Percentiles rank a stretch among this genome's conserved stretches.
Conservation (phyloP, 2,329 filamentous ascomycete genomes). For the Paracamarosporium sp. region DNA sequence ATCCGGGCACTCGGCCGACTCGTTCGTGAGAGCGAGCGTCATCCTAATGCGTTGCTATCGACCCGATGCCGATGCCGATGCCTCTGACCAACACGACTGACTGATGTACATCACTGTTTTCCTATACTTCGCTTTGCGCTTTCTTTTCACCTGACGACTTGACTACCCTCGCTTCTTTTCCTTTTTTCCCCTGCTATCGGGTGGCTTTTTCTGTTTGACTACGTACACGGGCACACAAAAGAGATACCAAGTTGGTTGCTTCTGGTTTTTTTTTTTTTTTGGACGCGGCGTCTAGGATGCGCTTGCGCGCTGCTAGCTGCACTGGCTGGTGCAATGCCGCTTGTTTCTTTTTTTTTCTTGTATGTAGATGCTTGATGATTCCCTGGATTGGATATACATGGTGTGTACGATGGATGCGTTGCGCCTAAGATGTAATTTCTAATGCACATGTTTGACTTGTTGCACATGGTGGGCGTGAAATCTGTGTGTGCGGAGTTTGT, state of each 20-base stretch:
- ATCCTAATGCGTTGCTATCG: constrained; percentile 19
- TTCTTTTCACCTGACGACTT: not conserved
- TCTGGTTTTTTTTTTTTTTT: not conserved
- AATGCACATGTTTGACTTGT: too few relatives aligned
- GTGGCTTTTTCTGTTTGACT: not conserved
- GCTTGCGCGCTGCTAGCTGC: not conserved
- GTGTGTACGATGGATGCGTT: too few relatives aligned
- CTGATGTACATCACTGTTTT: not conserved
- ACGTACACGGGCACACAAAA: not conserved
- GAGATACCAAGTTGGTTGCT: constrained; percentile 5
- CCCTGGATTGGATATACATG: too few relatives aligned
- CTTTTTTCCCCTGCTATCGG: not conserved
- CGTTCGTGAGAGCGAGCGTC: constrained; percentile 17
- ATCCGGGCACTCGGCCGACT: constrained; percentile 10
- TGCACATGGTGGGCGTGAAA: too few relatives aligned
- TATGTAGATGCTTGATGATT: too few relatives aligned
- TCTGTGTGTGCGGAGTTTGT: too few relatives aligned
- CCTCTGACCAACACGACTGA: not conserved
- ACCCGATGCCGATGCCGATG: not conserved
- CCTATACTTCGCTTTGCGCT: too few relatives aligned
- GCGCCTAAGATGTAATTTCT: too few relatives aligned
- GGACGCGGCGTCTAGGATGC: too few relatives aligned
- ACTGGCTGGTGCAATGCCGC: too few relatives aligned
- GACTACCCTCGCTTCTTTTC: not conserved
- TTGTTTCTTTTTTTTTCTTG: too few relatives aligned